phyloP scores from a whole-genome alignment of 192 early-diverging fungal species.

The Coemansia sp. region DNA sequence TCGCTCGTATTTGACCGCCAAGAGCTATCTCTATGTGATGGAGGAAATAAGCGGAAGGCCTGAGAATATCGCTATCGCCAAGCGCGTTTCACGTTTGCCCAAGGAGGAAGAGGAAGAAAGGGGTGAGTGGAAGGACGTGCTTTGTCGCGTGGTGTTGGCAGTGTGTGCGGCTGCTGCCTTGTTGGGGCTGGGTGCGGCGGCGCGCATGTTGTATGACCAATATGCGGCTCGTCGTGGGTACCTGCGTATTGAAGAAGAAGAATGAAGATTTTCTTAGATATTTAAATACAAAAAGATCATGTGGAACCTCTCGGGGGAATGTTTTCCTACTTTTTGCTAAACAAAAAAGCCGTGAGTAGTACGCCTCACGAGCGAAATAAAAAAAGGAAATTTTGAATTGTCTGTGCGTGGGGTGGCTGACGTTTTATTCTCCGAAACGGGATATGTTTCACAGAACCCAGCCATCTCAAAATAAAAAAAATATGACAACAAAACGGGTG shows the following conservation, averaged over 20 bases:
- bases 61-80: constrained; percentile 25
- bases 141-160: not conserved
- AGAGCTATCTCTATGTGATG: constrained; percentile 28
- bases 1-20: constrained; percentile 23
- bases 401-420: not conserved
- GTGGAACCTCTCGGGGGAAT: not conserved
- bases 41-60: constrained; percentile 45
- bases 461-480: not conserved
- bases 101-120: not conserved
- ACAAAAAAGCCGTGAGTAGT: not conserved
- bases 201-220: not conserved
- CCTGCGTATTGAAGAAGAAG: not conserved
- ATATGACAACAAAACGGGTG: not conserved
- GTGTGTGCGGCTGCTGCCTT: constrained; percentile 6
- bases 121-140: not conserved
- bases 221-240: constrained; percentile 24
- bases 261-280: not conserved
- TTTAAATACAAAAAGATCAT: no score
- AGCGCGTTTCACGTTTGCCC: constrained; percentile 20
- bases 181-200: not conserved
- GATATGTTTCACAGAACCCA: not conserved
- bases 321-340: not conserved
- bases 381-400: not conserved
- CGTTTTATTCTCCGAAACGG: not conserved
- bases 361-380: not conserved